Conservation (phyloP, 2,329 filamentous ascomycete species). For the Diaporthe caulivora region DNA sequence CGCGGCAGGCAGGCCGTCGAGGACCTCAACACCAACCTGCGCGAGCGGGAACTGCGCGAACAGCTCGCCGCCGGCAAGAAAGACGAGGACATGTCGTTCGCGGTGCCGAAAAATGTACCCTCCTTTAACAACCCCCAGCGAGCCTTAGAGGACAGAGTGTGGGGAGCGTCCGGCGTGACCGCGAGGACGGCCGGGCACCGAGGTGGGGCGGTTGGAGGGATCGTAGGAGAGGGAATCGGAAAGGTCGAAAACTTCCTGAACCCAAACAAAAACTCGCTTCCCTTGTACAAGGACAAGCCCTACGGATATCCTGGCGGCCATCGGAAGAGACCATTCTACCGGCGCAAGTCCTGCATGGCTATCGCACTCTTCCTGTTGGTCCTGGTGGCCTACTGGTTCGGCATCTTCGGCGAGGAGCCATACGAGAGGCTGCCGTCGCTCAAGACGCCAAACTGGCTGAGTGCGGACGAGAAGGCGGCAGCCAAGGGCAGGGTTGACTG, state of each 20-base stretch:
- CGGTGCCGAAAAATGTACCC: conserved; percentile 77
- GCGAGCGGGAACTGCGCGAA: conserved; percentile 41
- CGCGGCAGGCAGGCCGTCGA: conserved; percentile 62
- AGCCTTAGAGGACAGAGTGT: conserved; percentile 74
- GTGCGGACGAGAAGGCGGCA: conserved; percentile 57
- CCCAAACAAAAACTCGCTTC: conserved; percentile 69
- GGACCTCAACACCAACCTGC: conserved; percentile 42
- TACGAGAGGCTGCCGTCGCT: conserved; percentile 52
- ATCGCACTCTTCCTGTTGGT: conserved; percentile 60
- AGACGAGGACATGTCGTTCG: conserved; percentile 70
- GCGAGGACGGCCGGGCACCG: conserved; percentile 52
- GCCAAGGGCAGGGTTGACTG: conserved; percentile 72
- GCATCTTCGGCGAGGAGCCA: conserved; percentile 62
- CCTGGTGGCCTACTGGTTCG: conserved; percentile 78
- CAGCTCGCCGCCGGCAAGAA: conserved; percentile 45
- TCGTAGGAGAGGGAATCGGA: conserved; percentile 68
- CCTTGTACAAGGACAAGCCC: conserved; percentile 99
- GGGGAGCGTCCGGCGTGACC: conserved; percentile 66
- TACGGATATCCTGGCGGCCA: conserved; percentile 75
- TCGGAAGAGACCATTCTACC: conserved; percentile 70
- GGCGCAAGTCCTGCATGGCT: conserved; percentile 71
- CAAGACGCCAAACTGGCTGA: conserved; percentile 69
- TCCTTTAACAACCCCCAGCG: conserved; percentile 76
- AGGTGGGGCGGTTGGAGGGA: conserved; percentile 45
- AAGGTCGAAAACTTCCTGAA: conserved; percentile 76